phyloP scores from a whole-genome alignment of 306 rosid genomes.

The Heteromeles arbutifolia region DNA sequence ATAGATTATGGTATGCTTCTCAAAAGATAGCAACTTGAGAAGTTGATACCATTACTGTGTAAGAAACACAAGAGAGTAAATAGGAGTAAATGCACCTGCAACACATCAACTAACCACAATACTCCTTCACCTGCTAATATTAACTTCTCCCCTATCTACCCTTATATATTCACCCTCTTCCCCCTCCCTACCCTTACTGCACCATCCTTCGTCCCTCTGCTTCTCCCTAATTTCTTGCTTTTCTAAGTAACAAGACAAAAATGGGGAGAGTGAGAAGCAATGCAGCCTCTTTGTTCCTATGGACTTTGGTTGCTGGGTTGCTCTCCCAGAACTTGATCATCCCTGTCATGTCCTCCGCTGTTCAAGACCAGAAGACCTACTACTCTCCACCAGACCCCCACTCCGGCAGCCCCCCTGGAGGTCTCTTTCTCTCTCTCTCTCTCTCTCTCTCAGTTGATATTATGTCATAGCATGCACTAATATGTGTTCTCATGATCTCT shows the following conservation, averaged over 20 bases:
- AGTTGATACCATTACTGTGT: constrained; percentile 8
- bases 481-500: not conserved
- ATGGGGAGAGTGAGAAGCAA: constrained; percentile 33
- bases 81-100: constrained; percentile 69
- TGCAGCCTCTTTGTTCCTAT: constrained; percentile 32
- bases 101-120: constrained; percentile 58
- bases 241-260: not conserved
- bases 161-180: constrained; percentile 32
- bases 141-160: constrained; percentile 43
- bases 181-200: constrained; percentile 14
- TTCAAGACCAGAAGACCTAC: constrained; percentile 66
- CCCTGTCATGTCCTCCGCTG: constrained; percentile 41
- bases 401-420: constrained; percentile 49
- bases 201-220: constrained; percentile 12
- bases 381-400: constrained; percentile 59
- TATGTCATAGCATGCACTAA: not conserved
- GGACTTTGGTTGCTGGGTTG: constrained; percentile 40
- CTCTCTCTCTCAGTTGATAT: too few relatives aligned
- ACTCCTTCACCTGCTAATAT: constrained; percentile 65
- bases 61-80: constrained; percentile 29
- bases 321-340: constrained; percentile 51
- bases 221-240: not conserved
- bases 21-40: constrained; percentile 4
- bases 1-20: not conserved
- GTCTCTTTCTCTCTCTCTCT: constrained; percentile 33